These are phyloP conservation scores for Echium plantagineum DNA, from an alignment of 257 asterid species.

Conservation along the genomic window DNA sequence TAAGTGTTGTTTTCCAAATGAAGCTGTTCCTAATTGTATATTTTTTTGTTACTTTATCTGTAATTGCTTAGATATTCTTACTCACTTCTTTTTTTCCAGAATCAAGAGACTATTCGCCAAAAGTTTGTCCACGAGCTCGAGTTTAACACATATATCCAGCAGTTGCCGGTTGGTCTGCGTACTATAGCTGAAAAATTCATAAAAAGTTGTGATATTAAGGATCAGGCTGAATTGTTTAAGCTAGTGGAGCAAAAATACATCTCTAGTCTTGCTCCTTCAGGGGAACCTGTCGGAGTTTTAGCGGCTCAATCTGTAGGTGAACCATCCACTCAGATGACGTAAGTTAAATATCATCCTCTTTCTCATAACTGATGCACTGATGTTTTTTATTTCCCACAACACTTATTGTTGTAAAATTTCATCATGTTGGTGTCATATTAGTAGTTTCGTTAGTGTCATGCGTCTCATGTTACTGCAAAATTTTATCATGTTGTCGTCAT, in stretches of 20 bases:
- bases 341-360: conserved; percentile 21
- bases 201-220: conserved; percentile 5
- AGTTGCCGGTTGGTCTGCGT: conserved; percentile 76
- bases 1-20: neutral
- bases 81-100: conserved; percentile 33
- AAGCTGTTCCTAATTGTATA: conserved; percentile 3
- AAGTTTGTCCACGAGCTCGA: conserved; percentile 36
- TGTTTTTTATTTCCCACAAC: neutral
- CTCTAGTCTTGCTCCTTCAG: conserved; percentile 76
- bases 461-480: too few species aligned
- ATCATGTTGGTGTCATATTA: too few species aligned
- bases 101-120: conserved; percentile 53
- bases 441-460: too few species aligned
- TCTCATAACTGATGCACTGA: conserved; percentile 8
- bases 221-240: conserved; percentile 26
- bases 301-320: conserved; percentile 98
- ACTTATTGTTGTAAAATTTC: neutral
- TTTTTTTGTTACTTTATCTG: conserved; percentile 6
- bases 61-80: conserved; percentile 1
- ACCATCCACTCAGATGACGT: conserved; percentile 99
- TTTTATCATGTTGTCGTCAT: too few species aligned
- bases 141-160: conserved; percentile 45
- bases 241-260: conserved; percentile 73
- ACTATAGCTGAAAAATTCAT: conserved; percentile 28
- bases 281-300: conserved; percentile 96